Evolutionary conservation across 164 flowering plant genomes (phyloP).

Genomic region (Warburgia ugandensis): DNA sequence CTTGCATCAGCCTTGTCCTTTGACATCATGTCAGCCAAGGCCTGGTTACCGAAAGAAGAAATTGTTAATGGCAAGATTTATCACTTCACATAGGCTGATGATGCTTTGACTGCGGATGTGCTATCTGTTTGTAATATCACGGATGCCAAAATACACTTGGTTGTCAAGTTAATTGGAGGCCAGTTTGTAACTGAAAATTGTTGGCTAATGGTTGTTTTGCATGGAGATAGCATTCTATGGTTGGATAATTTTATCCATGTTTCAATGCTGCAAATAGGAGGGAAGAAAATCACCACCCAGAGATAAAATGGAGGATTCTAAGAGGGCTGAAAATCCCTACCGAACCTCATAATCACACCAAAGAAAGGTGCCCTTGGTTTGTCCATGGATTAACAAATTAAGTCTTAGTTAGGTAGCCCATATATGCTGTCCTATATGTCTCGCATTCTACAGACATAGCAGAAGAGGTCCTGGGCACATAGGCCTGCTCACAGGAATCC

Average conservation of each 20-base stretch:
- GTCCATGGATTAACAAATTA: background rate
- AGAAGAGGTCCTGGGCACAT: background rate
- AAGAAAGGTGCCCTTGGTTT: background rate
- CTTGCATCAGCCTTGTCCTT: conserved; percentile 21
- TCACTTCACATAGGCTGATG: background rate
- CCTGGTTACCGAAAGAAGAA: conserved; percentile 20
- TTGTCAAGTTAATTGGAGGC: too few relatives aligned
- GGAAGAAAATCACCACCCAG: too few relatives aligned
- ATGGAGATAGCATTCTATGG: background rate
- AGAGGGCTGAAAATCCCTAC: background rate
- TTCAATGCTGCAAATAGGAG: background rate
- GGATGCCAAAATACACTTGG: too few relatives aligned
- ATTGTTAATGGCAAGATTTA: background rate
- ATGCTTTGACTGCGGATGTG: too few relatives aligned
- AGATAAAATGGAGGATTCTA: background rate
- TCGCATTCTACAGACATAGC: background rate
- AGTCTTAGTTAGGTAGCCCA: background rate
- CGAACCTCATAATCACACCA: background rate
- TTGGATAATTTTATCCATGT: background rate
- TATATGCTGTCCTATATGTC: background rate
- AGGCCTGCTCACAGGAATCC: background rate
- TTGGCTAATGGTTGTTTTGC: background rate
- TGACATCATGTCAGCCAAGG: conserved; percentile 61
- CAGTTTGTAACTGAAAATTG: too few relatives aligned
- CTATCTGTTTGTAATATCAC: background rate